Evolutionary conservation across 768 basidiomycete genomes (phyloP).

Genomic region (Tulasnella sp.): DNA sequence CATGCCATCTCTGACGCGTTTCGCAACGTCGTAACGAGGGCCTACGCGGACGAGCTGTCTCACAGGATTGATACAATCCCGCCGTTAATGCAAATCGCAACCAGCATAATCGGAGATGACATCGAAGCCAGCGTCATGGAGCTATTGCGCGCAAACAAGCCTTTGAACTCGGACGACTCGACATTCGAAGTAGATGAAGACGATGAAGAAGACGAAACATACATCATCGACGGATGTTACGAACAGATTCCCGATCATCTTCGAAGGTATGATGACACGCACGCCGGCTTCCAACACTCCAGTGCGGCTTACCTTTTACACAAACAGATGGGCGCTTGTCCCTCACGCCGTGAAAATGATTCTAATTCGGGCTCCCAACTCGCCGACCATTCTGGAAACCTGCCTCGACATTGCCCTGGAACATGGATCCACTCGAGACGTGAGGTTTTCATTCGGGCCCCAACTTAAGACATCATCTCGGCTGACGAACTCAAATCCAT

Average conservation of each 20-base stretch:
- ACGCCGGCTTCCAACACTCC: too few relatives aligned
- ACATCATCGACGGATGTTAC: conserved; percentile 6
- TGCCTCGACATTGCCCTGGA: conserved; percentile 8
- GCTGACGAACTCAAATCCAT: not conserved
- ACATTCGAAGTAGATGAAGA: not conserved
- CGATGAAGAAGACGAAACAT: conserved; percentile 8
- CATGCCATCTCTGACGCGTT: conserved; percentile 11
- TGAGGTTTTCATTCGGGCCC: not conserved
- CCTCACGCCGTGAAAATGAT: conserved; percentile 12
- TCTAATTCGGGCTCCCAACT: not conserved
- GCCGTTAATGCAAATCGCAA: not conserved
- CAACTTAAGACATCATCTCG: not conserved
- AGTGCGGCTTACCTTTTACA: not conserved
- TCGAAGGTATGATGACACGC: not conserved
- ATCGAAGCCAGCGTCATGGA: conserved; percentile 8
- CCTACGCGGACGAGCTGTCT: not conserved
- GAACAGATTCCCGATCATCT: conserved; percentile 10
- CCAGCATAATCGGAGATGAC: not conserved
- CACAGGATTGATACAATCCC: not conserved
- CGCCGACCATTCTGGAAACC: not conserved
- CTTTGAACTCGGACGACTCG: not conserved
- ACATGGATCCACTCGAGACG: not conserved
- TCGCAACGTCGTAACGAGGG: conserved; percentile 3
- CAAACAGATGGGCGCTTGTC: conserved; percentile 10
- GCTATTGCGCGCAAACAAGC: not conserved